Evolutionary conservation across 768 basidiomycete genomes (phyloP), one percentile per base, ranked within the genome.

Genomic region (Leccinum arenicola): DNA sequence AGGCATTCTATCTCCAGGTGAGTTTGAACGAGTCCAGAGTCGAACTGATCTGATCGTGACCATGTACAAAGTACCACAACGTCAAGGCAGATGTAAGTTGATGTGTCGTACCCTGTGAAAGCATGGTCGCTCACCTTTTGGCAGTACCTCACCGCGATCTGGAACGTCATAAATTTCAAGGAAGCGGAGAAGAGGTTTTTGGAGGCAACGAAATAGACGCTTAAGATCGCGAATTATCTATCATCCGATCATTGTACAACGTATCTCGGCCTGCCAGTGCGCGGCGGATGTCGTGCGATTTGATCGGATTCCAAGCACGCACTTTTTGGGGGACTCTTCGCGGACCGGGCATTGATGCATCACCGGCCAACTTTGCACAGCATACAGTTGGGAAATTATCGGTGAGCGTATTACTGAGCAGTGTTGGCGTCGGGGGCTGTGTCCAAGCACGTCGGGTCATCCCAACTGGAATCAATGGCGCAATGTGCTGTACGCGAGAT

Each of bases 131-230:
- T 64, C 49, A 69, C 53, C 10, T 21, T 23, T 47, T 50, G 3
- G 29, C 64, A 95, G 94, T 98, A 98, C 79, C 86, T 98, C 74
- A 85, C 83, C 50, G 93, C 93, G 21, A 94, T 98, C 71, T 98
- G 95, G 94, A 87, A 87, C 65, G 94, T 98, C 60, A 84, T 98
- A 82, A 94, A 97, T 81, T 98, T 94, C 76, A 84, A 91, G 67
- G 93, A 96, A 76, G 96, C 94, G 7, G 93, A 95, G 70, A 77
- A 78, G 61, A 75, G 83, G 61, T 73, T 75, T 55, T 55, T 69
- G 51, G 79, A 79, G 49, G 82, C 75, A 12, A 56, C 69, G 23
- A 69, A 73, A 60, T 73, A 74, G 62, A 56, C 21, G 15, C 21
- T 25, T 29, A 23, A 27, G 35, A 57, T 17, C 3, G 33, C 25